Percentiles rank a stretch among this genome's conserved stretches.
These are phyloP conservation scores for Lentinula guzmanii DNA, from an alignment of 768 basidiomycete species.

Conservation along the genomic window DNA sequence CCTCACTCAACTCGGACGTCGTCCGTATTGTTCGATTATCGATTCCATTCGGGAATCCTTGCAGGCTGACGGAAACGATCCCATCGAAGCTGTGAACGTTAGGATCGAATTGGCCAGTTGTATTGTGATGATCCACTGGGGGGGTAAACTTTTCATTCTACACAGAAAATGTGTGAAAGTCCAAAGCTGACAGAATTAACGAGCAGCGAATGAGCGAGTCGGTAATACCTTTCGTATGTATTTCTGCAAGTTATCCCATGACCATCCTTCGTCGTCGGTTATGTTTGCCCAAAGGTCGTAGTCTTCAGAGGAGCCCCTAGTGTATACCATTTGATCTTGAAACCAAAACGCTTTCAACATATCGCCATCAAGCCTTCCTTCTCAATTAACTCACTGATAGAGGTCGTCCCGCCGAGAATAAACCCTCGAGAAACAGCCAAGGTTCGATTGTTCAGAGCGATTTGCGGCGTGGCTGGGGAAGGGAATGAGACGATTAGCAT, in stretches of 20 bases:
- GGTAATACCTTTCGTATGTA: conserved; percentile 18
- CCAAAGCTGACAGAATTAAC: neutral
- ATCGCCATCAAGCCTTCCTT: no score
- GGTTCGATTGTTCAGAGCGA: conserved; percentile 14
- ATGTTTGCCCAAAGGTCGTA: conserved; percentile 17
- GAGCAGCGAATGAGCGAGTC: neutral
- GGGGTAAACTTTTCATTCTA: conserved; percentile 21
- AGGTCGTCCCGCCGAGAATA: conserved; percentile 25
- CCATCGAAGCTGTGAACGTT: conserved; percentile 20
- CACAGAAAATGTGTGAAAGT: neutral
- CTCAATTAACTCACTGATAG: conserved; percentile 20
- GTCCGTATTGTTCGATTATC: conserved; percentile 17
- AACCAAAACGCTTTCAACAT: no score
- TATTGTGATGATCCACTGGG: conserved; percentile 24
- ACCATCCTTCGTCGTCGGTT: conserved; percentile 23
- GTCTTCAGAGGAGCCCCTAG: conserved; percentile 21
- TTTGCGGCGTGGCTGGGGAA: conserved; percentile 14
- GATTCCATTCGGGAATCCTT: conserved; percentile 15
- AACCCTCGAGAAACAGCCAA: conserved; percentile 21
- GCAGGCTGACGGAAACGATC: conserved; percentile 17
- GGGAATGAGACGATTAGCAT: conserved; percentile 8
- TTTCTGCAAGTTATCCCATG: conserved; percentile 19
- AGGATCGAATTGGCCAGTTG: conserved; percentile 21
- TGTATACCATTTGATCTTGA: conserved; percentile 20
- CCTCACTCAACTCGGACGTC: conserved; percentile 13